Conservation (phyloP, 352 stramenopile species). For the Phytophthora cajani region DNA sequence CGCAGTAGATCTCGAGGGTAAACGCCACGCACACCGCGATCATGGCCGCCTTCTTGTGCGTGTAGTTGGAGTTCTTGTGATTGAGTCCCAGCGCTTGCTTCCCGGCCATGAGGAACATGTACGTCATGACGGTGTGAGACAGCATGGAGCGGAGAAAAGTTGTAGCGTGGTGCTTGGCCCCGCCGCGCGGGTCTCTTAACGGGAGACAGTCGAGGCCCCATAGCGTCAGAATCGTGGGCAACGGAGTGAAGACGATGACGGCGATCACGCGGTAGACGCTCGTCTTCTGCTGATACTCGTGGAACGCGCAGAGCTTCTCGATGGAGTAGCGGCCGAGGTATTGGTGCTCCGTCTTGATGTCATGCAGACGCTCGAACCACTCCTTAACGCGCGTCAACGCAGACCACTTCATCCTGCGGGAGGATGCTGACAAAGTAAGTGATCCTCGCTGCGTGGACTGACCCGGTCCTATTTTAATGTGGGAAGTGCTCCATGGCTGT, state of each 20-base stretch:
- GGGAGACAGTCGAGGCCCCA: slow-evolving; percentile 10
- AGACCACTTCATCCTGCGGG: neutral
- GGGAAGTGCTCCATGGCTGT: neutral
- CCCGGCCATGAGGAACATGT: slow-evolving; percentile 10
- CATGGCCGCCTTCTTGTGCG: slow-evolving; percentile 7
- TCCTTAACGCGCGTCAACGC: neutral
- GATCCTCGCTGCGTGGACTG: neutral
- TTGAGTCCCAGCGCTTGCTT: slow-evolving; percentile 16
- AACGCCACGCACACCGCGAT: slow-evolving; percentile 13
- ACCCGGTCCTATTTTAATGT: neutral
- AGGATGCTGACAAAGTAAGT: neutral
- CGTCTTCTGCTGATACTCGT: slow-evolving; percentile 24
- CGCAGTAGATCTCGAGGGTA: slow-evolving; percentile 17
- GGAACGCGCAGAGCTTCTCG: slow-evolving; percentile 29
- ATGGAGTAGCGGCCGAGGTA: slow-evolving; percentile 33
- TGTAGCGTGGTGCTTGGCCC: neutral
- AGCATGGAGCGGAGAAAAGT: slow-evolving; percentile 15
- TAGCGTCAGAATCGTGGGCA: slow-evolving; percentile 16
- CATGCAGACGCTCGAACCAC: neutral
- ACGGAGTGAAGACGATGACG: slow-evolving; percentile 20
- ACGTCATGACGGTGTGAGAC: slow-evolving; percentile 11
- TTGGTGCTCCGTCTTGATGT: slow-evolving; percentile 15
- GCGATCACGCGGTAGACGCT: slow-evolving; percentile 15
- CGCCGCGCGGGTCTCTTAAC: slow-evolving; percentile 4
- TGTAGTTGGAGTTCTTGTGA: slow-evolving; percentile 15